Base-by-base conservation (phyloP, 2,329 filamentous ascomycete genomes). In the Myrmaecium sp. region DNA sequence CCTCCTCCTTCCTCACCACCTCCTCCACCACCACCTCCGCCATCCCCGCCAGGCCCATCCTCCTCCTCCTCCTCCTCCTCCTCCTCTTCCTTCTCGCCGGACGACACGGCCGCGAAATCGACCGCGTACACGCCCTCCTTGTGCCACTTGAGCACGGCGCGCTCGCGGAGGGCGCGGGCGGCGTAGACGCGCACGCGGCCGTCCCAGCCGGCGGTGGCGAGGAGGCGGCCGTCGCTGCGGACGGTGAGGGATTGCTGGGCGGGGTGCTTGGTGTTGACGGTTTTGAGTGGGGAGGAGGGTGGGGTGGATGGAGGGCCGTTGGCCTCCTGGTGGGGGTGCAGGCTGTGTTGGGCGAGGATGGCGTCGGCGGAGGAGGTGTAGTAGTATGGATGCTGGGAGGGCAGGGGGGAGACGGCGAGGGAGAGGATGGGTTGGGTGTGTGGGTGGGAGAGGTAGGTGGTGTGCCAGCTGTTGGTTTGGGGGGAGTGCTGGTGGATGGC, bases 71-170 rank as follows among this genome's bases (percentile, higher is more conserved):
- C 21, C 4, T 5, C 14, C 16, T 28, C 31, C 5, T 6, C 18
- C 7, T 7, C 17, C 4, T 22, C 23, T 13, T 25, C 20, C 14
- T 5, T 31, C 6, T 20, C 28, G 10, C 11, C 18, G 6, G n/a
- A n/a, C 10, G 26, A 14, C 19, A 67, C 38, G 2, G 54, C 40
- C 0, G 63, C 74, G 55, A 95, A 91, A 1, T 70, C 74, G 11
- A 80, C 65, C 3, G 80, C 69, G 53, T 89, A 94, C 36, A 81
- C 84, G 1, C 84, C 84, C 17, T 79, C 75, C 38, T 76, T 73
- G 51, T 95, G 89, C 86, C 86, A 95, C 51, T 91, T 92, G 35
- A 95, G 56, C 29, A 94, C 82, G 0, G 86, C 89, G 7, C 95
- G 52, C 50, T 95, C 84, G 42, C 75, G 79, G 60, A 95, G 64